These are phyloP conservation scores for Cryptococcus sp. DNA, from an alignment of 1,284 basidiomycete species.

Conservation along the genomic window DNA sequence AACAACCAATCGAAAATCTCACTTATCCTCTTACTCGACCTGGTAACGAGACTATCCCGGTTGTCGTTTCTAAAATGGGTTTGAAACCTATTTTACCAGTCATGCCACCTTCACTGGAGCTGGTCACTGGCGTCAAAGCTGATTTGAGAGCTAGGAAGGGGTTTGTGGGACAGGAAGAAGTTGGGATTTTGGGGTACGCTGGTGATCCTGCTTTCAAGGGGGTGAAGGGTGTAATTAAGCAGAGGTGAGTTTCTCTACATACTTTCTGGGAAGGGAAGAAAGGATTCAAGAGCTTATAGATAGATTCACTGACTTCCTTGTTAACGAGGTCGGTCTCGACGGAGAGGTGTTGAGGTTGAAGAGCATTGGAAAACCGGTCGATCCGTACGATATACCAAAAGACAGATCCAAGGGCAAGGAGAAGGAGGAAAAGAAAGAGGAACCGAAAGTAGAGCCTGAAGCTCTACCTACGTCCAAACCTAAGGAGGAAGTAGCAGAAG, in stretches of 20 bases:
- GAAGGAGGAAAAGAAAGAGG: neutral
- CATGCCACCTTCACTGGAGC: slow-evolving; percentile 35
- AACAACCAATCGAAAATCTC: too few relatives aligned
- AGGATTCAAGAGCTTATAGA: too few relatives aligned
- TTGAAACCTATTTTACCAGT: slow-evolving; percentile 31
- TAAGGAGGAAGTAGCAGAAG: slow-evolving; percentile 1
- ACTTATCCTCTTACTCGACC: neutral
- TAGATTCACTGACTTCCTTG: slow-evolving; percentile 92
- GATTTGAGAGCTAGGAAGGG: slow-evolving; percentile 27
- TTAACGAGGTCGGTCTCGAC: slow-evolving; percentile 78
- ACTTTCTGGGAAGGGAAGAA: neutral
- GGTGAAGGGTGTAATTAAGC: slow-evolving; percentile 87
- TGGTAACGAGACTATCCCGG: slow-evolving; percentile 3
- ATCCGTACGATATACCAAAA: slow-evolving; percentile 35
- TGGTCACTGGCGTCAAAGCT: slow-evolving; percentile 28
- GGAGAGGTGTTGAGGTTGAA: slow-evolving; percentile 73
- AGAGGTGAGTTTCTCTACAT: slow-evolving; percentile 58
- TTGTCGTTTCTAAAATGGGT: slow-evolving; percentile 35
- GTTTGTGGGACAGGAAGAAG: slow-evolving; percentile 68
- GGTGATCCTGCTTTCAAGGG: slow-evolving; percentile 62
- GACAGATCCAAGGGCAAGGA: slow-evolving; percentile 4
- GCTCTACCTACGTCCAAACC: slow-evolving; percentile 2
- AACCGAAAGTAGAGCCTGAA: neutral
- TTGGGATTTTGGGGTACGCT: slow-evolving; percentile 87
- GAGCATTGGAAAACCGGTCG: slow-evolving; percentile 64